Conservation (phyloP, 1,284 basidiomycete species). For the Pascua guehoae region DNA sequence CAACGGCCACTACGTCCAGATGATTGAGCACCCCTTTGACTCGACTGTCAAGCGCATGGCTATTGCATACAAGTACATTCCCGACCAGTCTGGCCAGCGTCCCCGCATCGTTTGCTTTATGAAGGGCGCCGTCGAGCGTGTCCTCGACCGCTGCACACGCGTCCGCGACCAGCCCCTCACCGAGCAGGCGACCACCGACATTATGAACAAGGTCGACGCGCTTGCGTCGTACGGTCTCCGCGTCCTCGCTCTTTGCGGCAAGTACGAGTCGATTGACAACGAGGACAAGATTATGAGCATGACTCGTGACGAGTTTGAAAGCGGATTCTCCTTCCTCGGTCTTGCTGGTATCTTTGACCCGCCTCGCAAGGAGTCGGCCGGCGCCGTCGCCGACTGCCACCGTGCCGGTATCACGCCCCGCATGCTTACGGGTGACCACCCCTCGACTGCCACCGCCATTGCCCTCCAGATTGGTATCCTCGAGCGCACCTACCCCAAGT, state of each 20-base stretch:
- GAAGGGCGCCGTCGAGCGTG: conserved; percentile 64
- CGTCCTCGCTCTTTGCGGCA: conserved; percentile 50
- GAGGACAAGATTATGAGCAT: conserved; percentile 38
- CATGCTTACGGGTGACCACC: conserved; percentile 59
- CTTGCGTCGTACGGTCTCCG: conserved; percentile 60
- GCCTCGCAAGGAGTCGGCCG: conserved; percentile 60
- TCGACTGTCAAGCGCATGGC: conserved; percentile 64
- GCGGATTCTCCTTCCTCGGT: conserved; percentile 60
- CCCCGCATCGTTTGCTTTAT: conserved; percentile 44
- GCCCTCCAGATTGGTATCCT: conserved; percentile 57
- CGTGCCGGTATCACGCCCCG: conserved; percentile 63
- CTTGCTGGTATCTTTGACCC: conserved; percentile 66
- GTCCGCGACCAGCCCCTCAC: conserved; percentile 39
- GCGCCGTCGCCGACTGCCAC: conserved; percentile 61
- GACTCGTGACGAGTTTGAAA: conserved; percentile 58
- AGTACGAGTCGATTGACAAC: conserved; percentile 50
- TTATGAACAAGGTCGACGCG: conserved; percentile 54
- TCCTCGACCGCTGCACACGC: conserved; percentile 55
- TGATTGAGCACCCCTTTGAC: conserved; percentile 59
- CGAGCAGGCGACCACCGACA: conserved; percentile 42
- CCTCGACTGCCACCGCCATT: conserved; percentile 54
- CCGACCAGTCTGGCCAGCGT: conserved; percentile 13
- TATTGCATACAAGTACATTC: conserved; percentile 49
- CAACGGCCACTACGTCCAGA: conserved; percentile 35
- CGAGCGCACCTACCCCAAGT: conserved; percentile 47